These are phyloP conservation scores for Neurospora sp. DNA, from an alignment of 495 filamentous ascomycete species.

Conservation along the genomic window DNA sequence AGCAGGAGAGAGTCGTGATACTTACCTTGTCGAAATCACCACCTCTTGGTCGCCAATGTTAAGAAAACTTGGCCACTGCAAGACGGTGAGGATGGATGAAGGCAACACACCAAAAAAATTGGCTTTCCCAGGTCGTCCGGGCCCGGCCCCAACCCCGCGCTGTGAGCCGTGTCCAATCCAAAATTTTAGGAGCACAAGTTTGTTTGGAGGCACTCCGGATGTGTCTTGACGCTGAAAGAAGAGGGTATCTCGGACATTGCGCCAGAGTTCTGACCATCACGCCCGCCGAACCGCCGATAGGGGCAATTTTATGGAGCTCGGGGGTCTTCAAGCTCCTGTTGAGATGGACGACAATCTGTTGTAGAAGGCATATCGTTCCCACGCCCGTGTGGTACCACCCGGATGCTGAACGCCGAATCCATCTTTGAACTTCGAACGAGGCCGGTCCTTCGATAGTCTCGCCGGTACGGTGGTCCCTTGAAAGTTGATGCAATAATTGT, in stretches of 20 bases:
- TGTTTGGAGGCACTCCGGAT: not conserved
- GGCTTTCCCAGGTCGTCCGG: too few relatives aligned
- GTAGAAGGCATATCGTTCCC: not conserved
- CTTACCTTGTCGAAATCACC: too few relatives aligned
- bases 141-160: not conserved
- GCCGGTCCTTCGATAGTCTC: not conserved
- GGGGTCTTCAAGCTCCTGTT: not conserved
- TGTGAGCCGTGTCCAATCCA: not conserved
- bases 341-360: not conserved
- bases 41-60: not conserved
- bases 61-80: not conserved
- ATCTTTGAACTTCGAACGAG: not conserved
- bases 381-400: not conserved
- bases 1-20: too few relatives aligned
- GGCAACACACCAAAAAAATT: not conserved
- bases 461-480: not conserved
- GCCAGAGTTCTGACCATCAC: not conserved
- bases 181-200: not conserved
- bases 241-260: not conserved
- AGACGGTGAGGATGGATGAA: not conserved
- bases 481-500: not conserved
- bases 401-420: not conserved
- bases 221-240: not conserved
- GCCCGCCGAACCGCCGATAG: not conserved
- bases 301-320: not conserved